A percentile compares a stretch with the other conserved stretches of the same genome.
phyloP scores from a whole-genome alignment of 2,329 filamentous ascomycete genomes.

The Fusarium irregulare region DNA sequence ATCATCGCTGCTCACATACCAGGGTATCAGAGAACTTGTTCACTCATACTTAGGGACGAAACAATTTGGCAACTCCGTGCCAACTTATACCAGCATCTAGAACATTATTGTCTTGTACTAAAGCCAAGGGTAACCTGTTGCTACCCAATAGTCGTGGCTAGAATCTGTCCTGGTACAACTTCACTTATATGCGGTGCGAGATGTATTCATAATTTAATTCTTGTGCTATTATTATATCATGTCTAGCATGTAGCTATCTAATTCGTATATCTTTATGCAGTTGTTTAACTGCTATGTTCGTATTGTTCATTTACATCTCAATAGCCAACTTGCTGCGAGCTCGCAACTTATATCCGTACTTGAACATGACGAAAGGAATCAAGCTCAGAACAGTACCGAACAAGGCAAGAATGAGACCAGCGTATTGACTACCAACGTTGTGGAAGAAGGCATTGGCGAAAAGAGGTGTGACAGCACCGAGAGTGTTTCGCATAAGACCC shows the following conservation, averaged over 20 bases:
- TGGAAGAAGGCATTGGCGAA: constrained; percentile 41
- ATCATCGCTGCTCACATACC: too few relatives aligned
- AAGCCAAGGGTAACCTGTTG: too few relatives aligned
- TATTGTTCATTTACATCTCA: constrained; percentile 24
- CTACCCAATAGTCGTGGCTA: background rate
- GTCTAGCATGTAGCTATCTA: background rate
- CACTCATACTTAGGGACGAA: too few relatives aligned
- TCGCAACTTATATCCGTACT: constrained; percentile 33
- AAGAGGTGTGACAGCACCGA: constrained; percentile 37
- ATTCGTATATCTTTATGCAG: background rate
- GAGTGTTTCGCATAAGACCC: constrained; percentile 38
- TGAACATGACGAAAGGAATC: constrained; percentile 41
- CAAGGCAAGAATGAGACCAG: constrained; percentile 35
- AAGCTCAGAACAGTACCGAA: constrained; percentile 35
- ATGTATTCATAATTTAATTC: background rate
- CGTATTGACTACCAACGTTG: constrained; percentile 39
- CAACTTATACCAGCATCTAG: background rate
- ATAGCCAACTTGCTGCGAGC: constrained; percentile 40
- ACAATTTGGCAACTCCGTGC: too few relatives aligned
- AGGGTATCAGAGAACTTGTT: too few relatives aligned
- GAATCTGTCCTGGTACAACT: background rate
- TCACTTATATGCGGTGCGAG: background rate
- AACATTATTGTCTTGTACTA: background rate
- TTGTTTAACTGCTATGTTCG: background rate
- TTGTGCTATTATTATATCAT: background rate